Base-by-base conservation (phyloP, 1,284 basidiomycete genomes). In the Microbotryum lychnidis-dioicae region DNA sequence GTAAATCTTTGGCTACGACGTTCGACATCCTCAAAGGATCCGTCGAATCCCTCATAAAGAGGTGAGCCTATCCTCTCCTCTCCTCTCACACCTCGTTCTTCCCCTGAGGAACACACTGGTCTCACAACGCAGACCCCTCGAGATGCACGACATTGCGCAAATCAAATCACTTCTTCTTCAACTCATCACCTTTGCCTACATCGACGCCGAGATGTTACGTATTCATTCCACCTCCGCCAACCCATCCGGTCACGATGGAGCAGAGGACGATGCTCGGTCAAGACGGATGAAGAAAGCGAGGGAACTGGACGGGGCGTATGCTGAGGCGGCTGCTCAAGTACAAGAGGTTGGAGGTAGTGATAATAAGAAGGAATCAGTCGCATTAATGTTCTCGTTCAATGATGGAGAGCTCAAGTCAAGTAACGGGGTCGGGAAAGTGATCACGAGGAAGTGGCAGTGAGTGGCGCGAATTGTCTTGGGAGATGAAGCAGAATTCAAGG, bases 121-220 rank as follows among this genome's bases (percentile, higher is more conserved):
- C 14, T n/a, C 37, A 42, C 20, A 14, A 56, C 37, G 9, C 71
- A 91, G 89, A 52, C 87, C 89, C 0, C 77, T 94, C n/a, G 84
- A 91, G 64, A 77, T 92, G 20, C 75, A 79, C 37, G 83, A 84
- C 69, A 83, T 94, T 27, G 87, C 90, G 4, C 87, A 92, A 75
- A 80, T 94, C 65, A 93, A 93, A 86, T 91, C 89, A 2, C 79
- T 94, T 9, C 78, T 92, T 27, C 91, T 91, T 2, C 83, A 87
- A 63, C 77, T 90, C 47, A 80, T 94, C 67, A 83, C 81, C 54
- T 92, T 94, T 70, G 86, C 87, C 18, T 93, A 92, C 72, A 85
- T 88, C 64, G 84, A 87, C 50, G 76, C 78, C 47, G 80, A 83
- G 54, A 81, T 87, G 56, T 73, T 89, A 12, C 80, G 81, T 57